Evolutionary conservation across 192 early-diverging fungal species (phyloP).

Genomic region (Rhizophagus clarus): DNA sequence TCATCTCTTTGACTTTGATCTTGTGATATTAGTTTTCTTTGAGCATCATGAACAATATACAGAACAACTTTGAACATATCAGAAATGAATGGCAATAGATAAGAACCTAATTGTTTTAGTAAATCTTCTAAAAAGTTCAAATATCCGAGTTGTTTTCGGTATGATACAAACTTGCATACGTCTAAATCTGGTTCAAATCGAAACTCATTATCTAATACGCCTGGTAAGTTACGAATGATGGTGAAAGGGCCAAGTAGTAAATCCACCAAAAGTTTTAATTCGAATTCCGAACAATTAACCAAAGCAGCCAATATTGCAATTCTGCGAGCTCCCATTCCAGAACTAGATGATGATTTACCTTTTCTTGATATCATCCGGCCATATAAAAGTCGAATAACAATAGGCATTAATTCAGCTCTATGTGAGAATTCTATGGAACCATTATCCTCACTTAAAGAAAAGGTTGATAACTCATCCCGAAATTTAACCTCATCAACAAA

Average conservation of each 20-base stretch:
- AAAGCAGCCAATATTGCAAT: slow-evolving; percentile 84
- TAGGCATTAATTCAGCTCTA: slow-evolving; percentile 70
- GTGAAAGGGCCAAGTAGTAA: slow-evolving; percentile 84
- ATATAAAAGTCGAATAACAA: slow-evolving; percentile 83
- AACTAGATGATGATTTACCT: slow-evolving; percentile 74
- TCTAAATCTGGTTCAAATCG: slow-evolving; percentile 41
- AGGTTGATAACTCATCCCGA: slow-evolving; percentile 85
- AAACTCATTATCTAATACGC: slow-evolving; percentile 41
- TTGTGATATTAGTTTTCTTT: slow-evolving; percentile 50
- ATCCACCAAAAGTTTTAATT: slow-evolving; percentile 73
- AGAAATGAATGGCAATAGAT: slow-evolving; percentile 71
- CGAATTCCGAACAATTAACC: slow-evolving; percentile 61
- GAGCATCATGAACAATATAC: slow-evolving; percentile 69
- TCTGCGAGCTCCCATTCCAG: slow-evolving; percentile 71
- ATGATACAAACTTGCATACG: slow-evolving; percentile 38
- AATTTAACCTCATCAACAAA: slow-evolving; percentile 85
- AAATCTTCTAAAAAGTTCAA: slow-evolving; percentile 78
- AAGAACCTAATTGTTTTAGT: slow-evolving; percentile 78
- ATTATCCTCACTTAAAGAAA: slow-evolving; percentile 67
- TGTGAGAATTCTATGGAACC: slow-evolving; percentile 64
- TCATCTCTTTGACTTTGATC: slow-evolving; percentile 21
- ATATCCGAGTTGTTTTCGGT: slow-evolving; percentile 79
- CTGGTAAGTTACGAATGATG: slow-evolving; percentile 47
- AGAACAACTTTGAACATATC: slow-evolving; percentile 74
- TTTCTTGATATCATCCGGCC: slow-evolving; percentile 84